Evolutionary conservation across 768 basidiomycete genomes (phyloP), one percentile per base, ranked within the genome.

Genomic region (Amanita subjunquillea): DNA sequence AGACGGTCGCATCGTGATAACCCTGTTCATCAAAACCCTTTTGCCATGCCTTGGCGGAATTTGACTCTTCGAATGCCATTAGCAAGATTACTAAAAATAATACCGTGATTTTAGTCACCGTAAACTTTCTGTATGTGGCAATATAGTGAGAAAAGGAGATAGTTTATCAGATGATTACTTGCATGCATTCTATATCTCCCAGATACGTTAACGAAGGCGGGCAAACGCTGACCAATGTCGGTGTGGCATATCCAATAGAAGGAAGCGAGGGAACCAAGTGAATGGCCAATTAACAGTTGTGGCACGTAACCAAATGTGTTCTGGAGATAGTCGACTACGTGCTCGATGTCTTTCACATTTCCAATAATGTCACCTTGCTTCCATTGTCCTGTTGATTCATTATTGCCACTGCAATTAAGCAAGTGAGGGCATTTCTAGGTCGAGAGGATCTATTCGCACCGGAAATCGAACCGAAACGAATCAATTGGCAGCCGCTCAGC

Each of bases 401-500:
- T 81, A 65, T 82, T 85, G 17, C 87, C 88, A 47, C 88, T 90
- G 5, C 39, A 50, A 41, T 55, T 12, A 47, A 25, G 40, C 5
- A 40, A 17, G 29, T 29, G 46, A 13, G 25, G 25, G 5, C 6
- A 41, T 52, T 49, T 5, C 8, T 22, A 29, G 38, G 41, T 38
- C 51, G 10, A 29, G 20, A 13, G 36, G 38, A 48, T 51, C 17
- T 42, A n/a, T 41, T 61, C 78, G 52, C 60, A 89, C 87, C 87
- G 79, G 67, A 92, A 92, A 64, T 92, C 89, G 60, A 92, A 90
- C 30, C 88, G 77, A 63, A 91, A 90, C 2, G 87, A 90, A 64
- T 92, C 89, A 22, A 87, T 60, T 0, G 86, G 83, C 12, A 90
- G 65, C 36, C 69, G 72, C 37, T 65, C 62, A 2, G 85, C 86